Evolutionary conservation across 2,329 filamentous ascomycete species (phyloP), one percentile per base, ranked within the genome.

Genomic region (Penicillium griseofulvum): DNA sequence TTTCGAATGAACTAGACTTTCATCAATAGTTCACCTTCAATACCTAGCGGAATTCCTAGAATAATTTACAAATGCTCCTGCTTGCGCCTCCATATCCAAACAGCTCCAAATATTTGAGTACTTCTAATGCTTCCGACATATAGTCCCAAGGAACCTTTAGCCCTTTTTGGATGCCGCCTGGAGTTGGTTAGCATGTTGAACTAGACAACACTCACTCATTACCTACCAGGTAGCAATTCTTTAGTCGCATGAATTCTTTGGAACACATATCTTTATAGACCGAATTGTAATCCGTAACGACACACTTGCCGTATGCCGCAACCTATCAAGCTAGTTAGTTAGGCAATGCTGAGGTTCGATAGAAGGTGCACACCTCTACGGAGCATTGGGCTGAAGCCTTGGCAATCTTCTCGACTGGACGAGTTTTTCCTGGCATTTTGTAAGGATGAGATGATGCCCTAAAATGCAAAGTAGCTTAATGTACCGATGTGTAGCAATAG

Each of bases 191-290:
- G 45, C 16, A 3, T 24, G 9, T 37, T n/a, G 42, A 17, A 38
- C 8, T 9, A 10, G 19, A 2, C 24, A 29, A 5, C 11, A 45
- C 17, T 36, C 12, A 28, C 28, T 48, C 11, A n/a, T 31, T n/a
- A 48, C 83, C 66, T 80, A 96, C 92, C 68, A 95, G 68, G 69
- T 91, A 96, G 70, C 93, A 97, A 63, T 96, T 81, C 72, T 96
- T 96, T 46, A 97, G 73, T 62, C 78, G 85, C 74, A 94, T 79
- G 65, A 99, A 97, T 69, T 97, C 91, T 55, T 85, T 85, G 5
- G 82, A 81, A 69, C 94, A 99, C 80, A 94, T 94, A 70, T 97
- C 90, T 70, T 96, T 96, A 65, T 91, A 84, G 3, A 96, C 85
- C 4, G 91, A 85, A 69, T 93, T 93, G 76, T 96, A 97, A 70